Evolutionary conservation across 108 stramenopile genomes (phyloP).

Genomic region (Stephanodiscus minutulus): DNA sequence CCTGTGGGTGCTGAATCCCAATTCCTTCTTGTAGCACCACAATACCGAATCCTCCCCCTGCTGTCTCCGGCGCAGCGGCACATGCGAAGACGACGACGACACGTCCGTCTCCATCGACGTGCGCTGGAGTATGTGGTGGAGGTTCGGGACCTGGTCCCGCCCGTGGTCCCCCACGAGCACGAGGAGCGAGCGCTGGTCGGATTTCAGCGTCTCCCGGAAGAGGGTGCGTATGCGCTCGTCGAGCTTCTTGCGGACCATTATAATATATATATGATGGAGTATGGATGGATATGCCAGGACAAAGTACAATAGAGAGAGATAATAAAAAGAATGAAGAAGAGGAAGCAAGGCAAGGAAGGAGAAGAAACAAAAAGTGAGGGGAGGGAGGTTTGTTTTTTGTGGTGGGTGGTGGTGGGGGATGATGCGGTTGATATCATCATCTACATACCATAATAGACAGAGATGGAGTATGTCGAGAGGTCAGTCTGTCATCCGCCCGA

Average conservation of each 20-base stretch:
- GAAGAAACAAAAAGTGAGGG: too few species aligned
- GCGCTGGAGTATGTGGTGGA: slow-evolving; percentile 90
- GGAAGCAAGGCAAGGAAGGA: too few species aligned
- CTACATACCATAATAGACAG: too few species aligned
- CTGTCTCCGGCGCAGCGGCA: slow-evolving; percentile 2
- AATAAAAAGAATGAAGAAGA: too few species aligned
- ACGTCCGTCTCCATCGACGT: slow-evolving; percentile 34
- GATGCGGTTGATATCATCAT: too few species aligned
- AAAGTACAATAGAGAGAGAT: too few species aligned
- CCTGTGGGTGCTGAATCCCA: slow-evolving; percentile 95
- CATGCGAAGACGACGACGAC: too few species aligned
- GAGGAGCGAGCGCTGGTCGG: slow-evolving; percentile 86
- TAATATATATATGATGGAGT: slow-evolving; percentile 1
- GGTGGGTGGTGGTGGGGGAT: too few species aligned
- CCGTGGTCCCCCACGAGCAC: slow-evolving; percentile 98
- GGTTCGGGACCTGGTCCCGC: slow-evolving; percentile 97
- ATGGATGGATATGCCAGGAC: too few species aligned
- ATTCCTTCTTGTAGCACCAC: slow-evolving; percentile 99
- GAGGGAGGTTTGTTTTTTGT: too few species aligned
- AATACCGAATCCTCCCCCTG: slow-evolving; percentile 59
- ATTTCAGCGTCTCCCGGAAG: slow-evolving; percentile 86
- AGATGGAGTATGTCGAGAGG: too few species aligned
- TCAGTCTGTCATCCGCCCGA: too few species aligned
- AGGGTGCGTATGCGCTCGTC: slow-evolving; percentile 95
- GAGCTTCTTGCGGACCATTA: slow-evolving; percentile 96